Evolutionary conservation across 208 protist genomes (phyloP).

Genomic region (Naegleria lovaniensis): DNA sequence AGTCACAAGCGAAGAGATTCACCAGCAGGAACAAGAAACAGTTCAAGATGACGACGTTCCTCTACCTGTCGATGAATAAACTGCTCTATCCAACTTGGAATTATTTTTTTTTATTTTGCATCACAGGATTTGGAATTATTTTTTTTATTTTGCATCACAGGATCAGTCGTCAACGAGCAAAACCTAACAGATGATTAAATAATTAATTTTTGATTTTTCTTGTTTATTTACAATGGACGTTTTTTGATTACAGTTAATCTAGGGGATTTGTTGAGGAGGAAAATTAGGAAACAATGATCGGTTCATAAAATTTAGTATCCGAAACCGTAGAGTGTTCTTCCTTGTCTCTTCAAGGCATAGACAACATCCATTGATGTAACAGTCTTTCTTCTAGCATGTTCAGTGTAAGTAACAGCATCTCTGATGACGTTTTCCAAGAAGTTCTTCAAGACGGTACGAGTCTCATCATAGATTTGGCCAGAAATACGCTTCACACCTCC

Average conservation of each 20-base stretch:
- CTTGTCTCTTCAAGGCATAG: conserved; percentile 87
- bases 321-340: conserved; percentile 89
- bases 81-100: too few relatives aligned
- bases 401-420: conserved; percentile 87
- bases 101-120: too few relatives aligned
- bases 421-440: conserved; percentile 85
- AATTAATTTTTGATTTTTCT: neutral
- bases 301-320: neutral
- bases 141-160: too few relatives aligned
- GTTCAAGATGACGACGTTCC: neutral
- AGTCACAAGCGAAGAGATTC: neutral
- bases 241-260: neutral
- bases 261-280: neutral
- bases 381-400: conserved; percentile 84
- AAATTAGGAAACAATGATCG: neutral
- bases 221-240: neutral
- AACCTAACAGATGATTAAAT: neutral
- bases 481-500: conserved; percentile 88
- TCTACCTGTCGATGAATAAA: neutral
- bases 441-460: conserved; percentile 70
- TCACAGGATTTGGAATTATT: too few relatives aligned
- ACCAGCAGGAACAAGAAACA: neutral
- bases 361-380: conserved; percentile 90
- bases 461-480: conserved; percentile 82
- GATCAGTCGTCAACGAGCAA: too few relatives aligned